Base-by-base conservation (phyloP, 2,329 filamentous ascomycete species). In the Colletotrichum eleusines region DNA sequence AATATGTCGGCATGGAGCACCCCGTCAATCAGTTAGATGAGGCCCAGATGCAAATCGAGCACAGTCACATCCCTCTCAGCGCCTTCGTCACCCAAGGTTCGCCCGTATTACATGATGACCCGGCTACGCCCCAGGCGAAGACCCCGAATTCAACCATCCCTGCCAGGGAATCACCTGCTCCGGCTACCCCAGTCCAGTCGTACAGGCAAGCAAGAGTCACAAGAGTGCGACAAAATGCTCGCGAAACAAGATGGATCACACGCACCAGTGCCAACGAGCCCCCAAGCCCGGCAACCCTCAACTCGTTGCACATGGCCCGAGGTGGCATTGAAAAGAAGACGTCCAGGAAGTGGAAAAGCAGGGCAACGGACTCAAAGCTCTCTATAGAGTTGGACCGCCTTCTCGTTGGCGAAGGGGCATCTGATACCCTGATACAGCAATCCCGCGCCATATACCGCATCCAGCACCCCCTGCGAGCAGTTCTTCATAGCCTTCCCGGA, bases 381-480 rank as follows among this genome's bases (percentile, higher is more conserved):
- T 68, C 64, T 5, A 40, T 35, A 0, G 69, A 63, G 28, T 40
- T 71, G 26, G 58, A 71, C 6, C 58, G 65, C 9, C 53, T 71
- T 2, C 64, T 59, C 20, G 51, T 71, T 20, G 64, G 65, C 40
- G 59, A 71, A 6, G 40, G 26, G 16, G 14, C 50, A 33, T 20
- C 64, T 1, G n/a, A 11, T 23, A 12, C 16, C 9, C 57, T n/a
- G 2, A 14, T 44, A 8, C 11, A 5, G 1, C 33, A 59, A n/a
- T n/a, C 33, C 6, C 20, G 28, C 16, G 40, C 51, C n/a, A 23
- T 48, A 7, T 42, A 66, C 28, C 46, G 46, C 23, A 38, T 62
- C 11, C 58, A 68, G 1, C 69, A 71, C 40, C 69, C 69, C 0
- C 46, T 71, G 0, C 58, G 69, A 11, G 50, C 64, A 1, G 58